Evolutionary conservation across 1,139 yeast genomes (phyloP), one percentile per base, ranked within the genome.

Genomic region (Trichomonascaceae sp.): DNA sequence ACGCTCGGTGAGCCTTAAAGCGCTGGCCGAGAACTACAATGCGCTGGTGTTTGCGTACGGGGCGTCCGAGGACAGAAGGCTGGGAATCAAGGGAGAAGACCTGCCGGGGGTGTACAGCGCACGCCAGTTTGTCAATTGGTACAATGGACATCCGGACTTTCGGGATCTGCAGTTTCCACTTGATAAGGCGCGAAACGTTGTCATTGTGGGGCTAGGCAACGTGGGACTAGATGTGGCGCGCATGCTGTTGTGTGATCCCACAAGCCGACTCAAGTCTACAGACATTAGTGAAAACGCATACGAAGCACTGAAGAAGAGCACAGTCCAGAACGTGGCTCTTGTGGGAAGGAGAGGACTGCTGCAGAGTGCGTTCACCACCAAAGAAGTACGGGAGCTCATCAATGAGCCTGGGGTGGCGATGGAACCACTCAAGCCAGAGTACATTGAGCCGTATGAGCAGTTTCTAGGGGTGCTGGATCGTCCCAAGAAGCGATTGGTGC

Each of bases 221-320:
- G 99, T 89, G n/a, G 95, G 98, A 0, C 59, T 89, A 39, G 99
- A 89, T 53, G 75, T 89, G 5, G 87, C 95, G 1, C 62, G 99
- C 35, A 64, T 89, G 2, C 60, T 89, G 26, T 57, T 87, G 37
- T 74, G 76, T 9, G 72, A 74, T 18, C 55, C 64, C 0, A 58
- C 59, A 4, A 25, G n/a, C 5, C 43, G 57, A 1, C 71, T 75
- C 40, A 44, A 60, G 5, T 47, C 61, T 1, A 89, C 96, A 0
- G 99, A 89, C 57, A 79, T 89, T 17, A 62, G 82, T 0, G 56
- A 61, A 1, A 59, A 62, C 26, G 93, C 96, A 0, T 57, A 78
- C 16, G 62, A 64, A 3, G 53, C 58, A 5, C 60, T 92, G 36
- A 51, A 59, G 28, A 50, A 52, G 9, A 73, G 82, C 33, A 60